A percentile compares a stretch with the other conserved stretches of the same genome.
Conservation (phyloP, 2,329 filamentous ascomycete species). For the Monilinia vaccinii-corymbosi region DNA sequence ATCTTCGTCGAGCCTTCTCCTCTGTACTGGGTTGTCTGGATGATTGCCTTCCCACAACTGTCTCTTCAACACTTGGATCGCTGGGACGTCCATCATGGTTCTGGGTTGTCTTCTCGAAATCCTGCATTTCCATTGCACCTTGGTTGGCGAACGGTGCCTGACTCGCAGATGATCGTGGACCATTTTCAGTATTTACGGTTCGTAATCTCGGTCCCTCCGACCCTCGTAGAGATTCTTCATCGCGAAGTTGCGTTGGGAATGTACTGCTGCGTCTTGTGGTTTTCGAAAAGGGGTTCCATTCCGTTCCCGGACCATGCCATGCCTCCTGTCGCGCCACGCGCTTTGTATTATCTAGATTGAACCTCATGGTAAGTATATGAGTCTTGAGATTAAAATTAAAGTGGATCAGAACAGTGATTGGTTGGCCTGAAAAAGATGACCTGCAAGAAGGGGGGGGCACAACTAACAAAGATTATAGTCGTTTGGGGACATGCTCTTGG, state of each 20-base stretch:
- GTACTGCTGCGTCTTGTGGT: conserved; percentile 16
- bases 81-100: conserved; percentile 11
- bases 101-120: not conserved
- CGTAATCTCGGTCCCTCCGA: conserved; percentile 10
- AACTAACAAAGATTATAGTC: conserved; percentile 2
- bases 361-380: conserved; percentile 14
- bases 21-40: conserved; percentile 15
- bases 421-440: not conserved
- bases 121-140: conserved; percentile 13
- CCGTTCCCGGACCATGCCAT: conserved; percentile 21
- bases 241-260: not conserved
- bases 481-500: not conserved
- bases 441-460: not conserved
- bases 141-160: conserved; percentile 4
- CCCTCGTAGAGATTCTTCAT: conserved; percentile 9
- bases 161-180: conserved; percentile 6
- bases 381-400: not conserved
- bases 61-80: conserved; percentile 14
- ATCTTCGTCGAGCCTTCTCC: conserved; percentile 17
- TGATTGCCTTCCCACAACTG: conserved; percentile 11
- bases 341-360: conserved; percentile 20
- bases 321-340: conserved; percentile 27
- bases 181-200: conserved; percentile 19
- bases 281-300: conserved; percentile 27
- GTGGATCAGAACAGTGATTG: not conserved